Evolutionary conservation across 768 basidiomycete genomes (phyloP).

Genomic region (Ephemerocybe angulata): DNA sequence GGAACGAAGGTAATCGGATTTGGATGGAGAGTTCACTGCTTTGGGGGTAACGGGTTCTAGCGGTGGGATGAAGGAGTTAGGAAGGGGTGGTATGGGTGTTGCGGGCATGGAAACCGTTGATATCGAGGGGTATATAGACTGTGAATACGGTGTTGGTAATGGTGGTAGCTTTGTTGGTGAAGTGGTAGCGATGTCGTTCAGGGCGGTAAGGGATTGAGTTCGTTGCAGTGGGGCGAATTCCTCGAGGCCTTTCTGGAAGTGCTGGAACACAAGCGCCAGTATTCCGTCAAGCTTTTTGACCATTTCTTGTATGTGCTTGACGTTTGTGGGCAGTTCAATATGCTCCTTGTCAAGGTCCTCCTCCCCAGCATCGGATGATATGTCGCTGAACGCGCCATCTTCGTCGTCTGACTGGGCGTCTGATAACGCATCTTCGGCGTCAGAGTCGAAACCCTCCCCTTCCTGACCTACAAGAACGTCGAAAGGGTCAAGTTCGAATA

Average conservation of each 20-base stretch:
- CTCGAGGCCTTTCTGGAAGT: constrained; percentile 57
- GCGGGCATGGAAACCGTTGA: neutral
- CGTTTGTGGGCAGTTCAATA: constrained; percentile 49
- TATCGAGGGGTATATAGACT: neutral
- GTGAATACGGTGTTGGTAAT: constrained; percentile 21
- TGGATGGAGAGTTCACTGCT: constrained; percentile 16
- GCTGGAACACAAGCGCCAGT: constrained; percentile 78
- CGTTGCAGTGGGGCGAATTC: neutral
- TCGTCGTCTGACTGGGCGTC: constrained; percentile 48
- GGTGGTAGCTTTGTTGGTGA: constrained; percentile 36
- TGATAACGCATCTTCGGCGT: constrained; percentile 43
- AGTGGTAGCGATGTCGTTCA: constrained; percentile 19
- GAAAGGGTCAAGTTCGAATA: constrained; percentile 83
- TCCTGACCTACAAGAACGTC: constrained; percentile 82
- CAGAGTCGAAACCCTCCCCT: constrained; percentile 39
- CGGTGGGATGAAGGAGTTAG: constrained; percentile 1
- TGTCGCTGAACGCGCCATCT: constrained; percentile 61
- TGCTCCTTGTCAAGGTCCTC: constrained; percentile 35
- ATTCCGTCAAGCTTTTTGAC: constrained; percentile 89
- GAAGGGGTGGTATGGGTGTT: constrained; percentile 8
- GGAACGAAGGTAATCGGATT: constrained; percentile 33
- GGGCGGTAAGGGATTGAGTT: constrained; percentile 8
- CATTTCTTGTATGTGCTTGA: constrained; percentile 79
- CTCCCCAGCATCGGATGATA: constrained; percentile 69
- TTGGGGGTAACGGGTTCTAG: constrained; percentile 16